Evolutionary conservation across 108 stramenopile species (phyloP), one percentile per base, ranked within the genome.

Genomic region (Nitzschia sp.): DNA sequence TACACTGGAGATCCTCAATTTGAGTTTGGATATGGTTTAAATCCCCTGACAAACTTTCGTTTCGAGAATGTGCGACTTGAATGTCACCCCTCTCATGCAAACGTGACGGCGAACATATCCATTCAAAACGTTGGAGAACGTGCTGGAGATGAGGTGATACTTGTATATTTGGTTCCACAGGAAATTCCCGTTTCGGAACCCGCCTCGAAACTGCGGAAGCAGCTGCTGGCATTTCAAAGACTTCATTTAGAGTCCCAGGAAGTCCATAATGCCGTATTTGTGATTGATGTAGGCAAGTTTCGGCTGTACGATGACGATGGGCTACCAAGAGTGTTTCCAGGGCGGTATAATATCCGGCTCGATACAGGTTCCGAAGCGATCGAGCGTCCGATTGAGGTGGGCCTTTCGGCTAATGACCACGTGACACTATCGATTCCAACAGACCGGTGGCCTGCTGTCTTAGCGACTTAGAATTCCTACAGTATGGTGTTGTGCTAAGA

Each of bases 1-100:
- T 77, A 76, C 32, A 68, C 33, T n/a, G 80, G 75, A 19, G 17
- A n/a, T 17, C 50, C 56, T 4, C 47, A 66, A 25, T 81, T 58
- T 69, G 66, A 64, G 3, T 81, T 81, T 73, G 80, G 80, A 2
- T 53, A 68, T 38, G 80, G 80, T 13, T 15, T 25, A 16, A 57
- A 57, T 57, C 55, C 55, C 4, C 55, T 57, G 26, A 57, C 55
- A 30, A 29, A 25, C 5, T 57, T 57, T 57, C 30, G 21, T 6
- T 57, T 57, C 11, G 31, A 57, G 11, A 50, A 11, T 4, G 48
- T 50, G 16, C 21, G 4, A n/a, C 19, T 50, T 8, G 19, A 8
- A 19, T 4, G 17, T n/a, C 8, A 57, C 6, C 3, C 3, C 27
- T 8, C 55, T 6, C 52, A 53, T 8, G 15, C 22, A 3, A 30